phyloP scores from a whole-genome alignment of 148 eudicot genomes.

The Fallopia convolvulus region DNA sequence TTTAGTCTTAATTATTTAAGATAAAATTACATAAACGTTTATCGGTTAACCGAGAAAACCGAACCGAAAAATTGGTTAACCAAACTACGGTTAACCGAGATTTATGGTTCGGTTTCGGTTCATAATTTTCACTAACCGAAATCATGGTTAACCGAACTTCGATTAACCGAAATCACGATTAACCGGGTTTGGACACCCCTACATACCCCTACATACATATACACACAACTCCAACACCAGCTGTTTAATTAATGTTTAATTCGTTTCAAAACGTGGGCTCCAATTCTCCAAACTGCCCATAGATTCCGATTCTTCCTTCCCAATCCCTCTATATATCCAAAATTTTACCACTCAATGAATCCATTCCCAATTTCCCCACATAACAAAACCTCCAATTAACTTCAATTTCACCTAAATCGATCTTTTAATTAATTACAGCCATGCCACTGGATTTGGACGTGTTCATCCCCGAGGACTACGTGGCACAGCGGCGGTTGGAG shows the following conservation, averaged over 20 bases:
- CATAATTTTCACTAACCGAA: no score
- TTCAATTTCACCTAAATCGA: not conserved
- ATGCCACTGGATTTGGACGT: conserved; percentile 24
- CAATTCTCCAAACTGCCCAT: not conserved
- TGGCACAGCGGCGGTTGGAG: conserved; percentile 22
- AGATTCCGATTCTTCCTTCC: not conserved
- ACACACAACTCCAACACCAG: not conserved
- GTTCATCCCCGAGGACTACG: conserved; percentile 32
- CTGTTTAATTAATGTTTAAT: no score
- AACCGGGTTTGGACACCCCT: not conserved
- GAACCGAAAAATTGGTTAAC: no score
- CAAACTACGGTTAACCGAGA: no score
- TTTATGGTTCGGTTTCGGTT: no score
- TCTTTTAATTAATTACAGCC: not conserved
- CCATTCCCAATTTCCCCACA: no score
- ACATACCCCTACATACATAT: not conserved
- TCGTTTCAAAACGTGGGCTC: not conserved
- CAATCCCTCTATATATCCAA: not conserved
- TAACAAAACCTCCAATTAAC: no score
- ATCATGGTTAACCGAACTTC: no score
- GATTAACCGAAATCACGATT: no score
- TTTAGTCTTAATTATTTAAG: no score
- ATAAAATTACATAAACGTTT: no score
- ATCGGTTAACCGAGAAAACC: no score
- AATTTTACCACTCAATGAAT: not conserved